Percentiles rank a stretch among this genome's conserved stretches.
Conservation (phyloP, 805 yeast genomes). For the Candida qinlingensis region DNA sequence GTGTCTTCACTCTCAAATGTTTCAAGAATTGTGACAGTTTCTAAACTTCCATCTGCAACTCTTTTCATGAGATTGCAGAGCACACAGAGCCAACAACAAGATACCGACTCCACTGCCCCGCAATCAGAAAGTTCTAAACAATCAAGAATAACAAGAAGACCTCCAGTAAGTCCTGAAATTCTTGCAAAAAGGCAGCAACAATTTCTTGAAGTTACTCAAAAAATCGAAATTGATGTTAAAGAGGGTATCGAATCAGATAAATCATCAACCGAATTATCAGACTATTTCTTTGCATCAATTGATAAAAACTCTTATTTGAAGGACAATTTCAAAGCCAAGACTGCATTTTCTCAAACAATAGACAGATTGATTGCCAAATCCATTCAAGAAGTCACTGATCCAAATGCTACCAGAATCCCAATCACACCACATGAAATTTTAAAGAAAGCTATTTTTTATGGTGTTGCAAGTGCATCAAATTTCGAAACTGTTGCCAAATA, state of each 20-base stretch:
- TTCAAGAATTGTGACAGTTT: not conserved
- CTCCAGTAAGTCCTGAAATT: not conserved
- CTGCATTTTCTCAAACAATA: not conserved
- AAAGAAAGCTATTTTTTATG: conserved; percentile 13
- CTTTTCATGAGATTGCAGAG: no score
- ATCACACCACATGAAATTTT: conserved; percentile 20
- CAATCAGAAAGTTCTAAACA: no score
- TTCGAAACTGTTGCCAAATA: conserved; percentile 13
- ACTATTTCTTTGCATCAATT: conserved; percentile 3
- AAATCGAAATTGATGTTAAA: not conserved
- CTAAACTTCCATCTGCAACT: not conserved
- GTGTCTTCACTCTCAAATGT: not conserved
- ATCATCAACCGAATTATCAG: conserved; percentile 6
- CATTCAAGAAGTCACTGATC: conserved; percentile 13
- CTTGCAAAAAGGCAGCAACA: not conserved
- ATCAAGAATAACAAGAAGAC: not conserved
- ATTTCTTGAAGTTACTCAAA: not conserved
- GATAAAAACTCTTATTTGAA: conserved; percentile 1
- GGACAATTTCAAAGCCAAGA: conserved; percentile 1
- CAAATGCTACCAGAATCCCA: conserved; percentile 11
- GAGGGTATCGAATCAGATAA: not conserved
- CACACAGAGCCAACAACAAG: no score
- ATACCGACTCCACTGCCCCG: no score
- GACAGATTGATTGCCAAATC: conserved; percentile 12
- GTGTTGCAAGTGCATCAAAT: conserved; percentile 10